Evolutionary conservation across 2,329 filamentous ascomycete genomes (phyloP).

Genomic region (Claviceps africana): DNA sequence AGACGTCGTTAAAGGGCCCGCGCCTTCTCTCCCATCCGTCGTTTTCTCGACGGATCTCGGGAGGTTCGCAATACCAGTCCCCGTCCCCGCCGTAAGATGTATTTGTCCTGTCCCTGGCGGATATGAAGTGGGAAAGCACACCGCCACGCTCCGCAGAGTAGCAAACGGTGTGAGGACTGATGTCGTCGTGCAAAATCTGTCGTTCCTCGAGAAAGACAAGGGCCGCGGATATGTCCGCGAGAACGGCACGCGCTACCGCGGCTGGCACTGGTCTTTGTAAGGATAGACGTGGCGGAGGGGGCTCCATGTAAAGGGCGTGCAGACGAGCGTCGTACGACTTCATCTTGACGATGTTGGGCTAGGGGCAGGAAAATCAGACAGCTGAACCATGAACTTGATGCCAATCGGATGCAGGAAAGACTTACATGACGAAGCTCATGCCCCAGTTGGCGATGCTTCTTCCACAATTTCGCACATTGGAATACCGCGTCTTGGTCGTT

Average conservation of each 20-base stretch:
- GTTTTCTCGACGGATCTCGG: not conserved
- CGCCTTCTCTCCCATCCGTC: not conserved
- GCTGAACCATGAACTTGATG: no score
- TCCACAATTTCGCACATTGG: not conserved
- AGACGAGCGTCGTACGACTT: not conserved
- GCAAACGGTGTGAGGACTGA: constrained; percentile 8
- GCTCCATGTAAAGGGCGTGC: not conserved
- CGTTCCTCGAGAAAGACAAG: constrained; percentile 5
- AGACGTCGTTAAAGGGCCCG: not conserved
- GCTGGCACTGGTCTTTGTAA: not conserved
- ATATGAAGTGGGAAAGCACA: constrained; percentile 7
- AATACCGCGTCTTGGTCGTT: no score
- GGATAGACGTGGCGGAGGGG: not conserved
- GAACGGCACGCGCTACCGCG: not conserved
- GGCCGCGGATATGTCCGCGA: constrained; percentile 10
- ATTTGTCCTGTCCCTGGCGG: not conserved
- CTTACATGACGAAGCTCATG: not conserved
- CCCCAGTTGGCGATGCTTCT: not conserved
- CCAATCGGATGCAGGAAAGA: not conserved
- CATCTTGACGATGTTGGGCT: not conserved
- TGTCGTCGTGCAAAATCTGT: constrained; percentile 8
- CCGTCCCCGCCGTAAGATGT: not conserved
- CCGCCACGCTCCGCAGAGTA: constrained; percentile 6
- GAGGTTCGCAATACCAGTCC: not conserved
- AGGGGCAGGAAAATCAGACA: no score